phyloP scores from a whole-genome alignment of 179 eudicot genomes.

The Carnegiea gigantea region DNA sequence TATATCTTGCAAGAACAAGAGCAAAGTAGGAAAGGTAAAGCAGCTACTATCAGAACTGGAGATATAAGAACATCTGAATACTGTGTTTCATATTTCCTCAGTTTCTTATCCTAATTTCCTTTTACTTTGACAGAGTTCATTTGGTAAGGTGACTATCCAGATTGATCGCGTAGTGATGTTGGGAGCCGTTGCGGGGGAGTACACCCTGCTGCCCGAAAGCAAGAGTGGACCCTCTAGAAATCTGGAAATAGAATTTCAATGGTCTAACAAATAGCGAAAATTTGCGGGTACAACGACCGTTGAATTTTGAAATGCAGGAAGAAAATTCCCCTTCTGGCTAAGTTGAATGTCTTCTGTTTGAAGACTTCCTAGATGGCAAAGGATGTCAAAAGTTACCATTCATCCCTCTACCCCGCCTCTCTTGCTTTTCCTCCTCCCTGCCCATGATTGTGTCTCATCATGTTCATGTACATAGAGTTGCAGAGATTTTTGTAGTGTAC shows the following conservation, averaged over 20 bases:
- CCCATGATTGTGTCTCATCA: constrained; percentile 5
- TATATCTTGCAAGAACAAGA: constrained; percentile 97
- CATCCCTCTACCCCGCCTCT: background rate
- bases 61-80: background rate
- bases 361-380: background rate
- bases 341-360: background rate
- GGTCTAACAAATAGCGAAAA: constrained; percentile 68
- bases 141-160: constrained; percentile 98
- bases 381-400: background rate
- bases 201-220: constrained; percentile 88
- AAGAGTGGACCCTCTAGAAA: constrained; percentile 92
- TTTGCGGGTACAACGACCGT: background rate
- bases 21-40: constrained; percentile 97
- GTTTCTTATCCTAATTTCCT: constrained; percentile 2
- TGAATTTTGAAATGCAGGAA: constrained; percentile 11
- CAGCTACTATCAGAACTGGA: background rate
- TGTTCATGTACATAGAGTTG: constrained; percentile 25
- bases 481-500: constrained; percentile 25
- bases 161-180: constrained; percentile 96
- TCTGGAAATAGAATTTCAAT: constrained; percentile 92
- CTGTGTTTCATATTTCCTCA: background rate
- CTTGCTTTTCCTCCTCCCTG: background rate
- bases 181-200: constrained; percentile 96
- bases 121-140: constrained; percentile 70
- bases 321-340: background rate